Evolutionary conservation across 345 rosid species (phyloP).

Genomic region (Hevea brasiliensis): DNA sequence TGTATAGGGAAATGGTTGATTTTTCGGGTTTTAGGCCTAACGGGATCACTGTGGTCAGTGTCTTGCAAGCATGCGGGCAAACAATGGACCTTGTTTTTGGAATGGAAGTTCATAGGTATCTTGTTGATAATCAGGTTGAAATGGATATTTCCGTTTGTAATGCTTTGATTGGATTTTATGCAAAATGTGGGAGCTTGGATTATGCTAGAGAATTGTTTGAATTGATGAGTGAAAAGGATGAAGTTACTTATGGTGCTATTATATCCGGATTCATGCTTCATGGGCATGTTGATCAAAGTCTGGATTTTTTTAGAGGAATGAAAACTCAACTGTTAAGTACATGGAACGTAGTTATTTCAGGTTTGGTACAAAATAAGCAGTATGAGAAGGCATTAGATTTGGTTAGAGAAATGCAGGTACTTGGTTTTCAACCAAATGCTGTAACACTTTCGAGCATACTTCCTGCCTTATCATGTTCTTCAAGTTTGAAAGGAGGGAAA

Average conservation of each 20-base stretch:
- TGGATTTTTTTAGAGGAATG: slow-evolving; percentile 52
- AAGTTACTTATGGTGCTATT: slow-evolving; percentile 58
- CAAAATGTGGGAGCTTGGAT: slow-evolving; percentile 79
- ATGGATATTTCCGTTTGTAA: slow-evolving; percentile 58
- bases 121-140: slow-evolving; percentile 43
- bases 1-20: slow-evolving; percentile 57
- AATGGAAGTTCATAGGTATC: slow-evolving; percentile 60
- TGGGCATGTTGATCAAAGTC: slow-evolving; percentile 62
- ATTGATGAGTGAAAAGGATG: slow-evolving; percentile 65
- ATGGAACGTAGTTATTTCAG: slow-evolving; percentile 84
- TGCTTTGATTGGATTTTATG: slow-evolving; percentile 70
- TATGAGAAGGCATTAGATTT: slow-evolving; percentile 47
- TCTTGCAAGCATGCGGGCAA: slow-evolving; percentile 79
- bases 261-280: slow-evolving; percentile 72
- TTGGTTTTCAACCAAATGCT: slow-evolving; percentile 54
- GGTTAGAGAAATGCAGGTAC: slow-evolving; percentile 57
- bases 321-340: slow-evolving; percentile 48
- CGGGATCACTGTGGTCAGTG: slow-evolving; percentile 55
- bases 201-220: slow-evolving; percentile 69
- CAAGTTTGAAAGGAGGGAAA: slow-evolving; percentile 70
- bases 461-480: slow-evolving; percentile 52
- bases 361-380: slow-evolving; percentile 68
- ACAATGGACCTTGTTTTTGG: slow-evolving; percentile 67
- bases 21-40: slow-evolving; percentile 52
- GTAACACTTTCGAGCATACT: slow-evolving; percentile 71